Conservation (phyloP, 768 basidiomycete species). For the Tephrocybe sp. region DNA sequence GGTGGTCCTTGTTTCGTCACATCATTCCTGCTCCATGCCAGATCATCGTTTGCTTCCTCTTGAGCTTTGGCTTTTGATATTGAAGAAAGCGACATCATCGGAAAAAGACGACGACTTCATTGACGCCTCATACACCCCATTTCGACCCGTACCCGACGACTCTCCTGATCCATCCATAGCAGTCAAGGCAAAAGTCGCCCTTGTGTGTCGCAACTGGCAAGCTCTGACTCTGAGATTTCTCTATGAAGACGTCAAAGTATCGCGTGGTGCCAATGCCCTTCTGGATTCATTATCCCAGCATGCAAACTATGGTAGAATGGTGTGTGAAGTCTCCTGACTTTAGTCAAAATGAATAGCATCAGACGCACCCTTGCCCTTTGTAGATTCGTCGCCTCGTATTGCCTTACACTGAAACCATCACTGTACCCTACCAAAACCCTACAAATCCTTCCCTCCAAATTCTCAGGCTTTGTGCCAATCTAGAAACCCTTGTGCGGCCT, state of each 20-base stretch:
- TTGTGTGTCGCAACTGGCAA: constrained; percentile 63
- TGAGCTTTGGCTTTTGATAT: constrained; percentile 56
- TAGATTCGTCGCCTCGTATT: constrained; percentile 59
- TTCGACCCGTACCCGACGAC: constrained; percentile 37
- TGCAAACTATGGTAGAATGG: constrained; percentile 26
- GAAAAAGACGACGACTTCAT: constrained; percentile 25
- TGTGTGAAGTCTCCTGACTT: constrained; percentile 14
- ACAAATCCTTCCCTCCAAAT: constrained; percentile 43
- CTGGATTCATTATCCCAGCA: constrained; percentile 28
- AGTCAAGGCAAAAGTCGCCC: constrained; percentile 42
- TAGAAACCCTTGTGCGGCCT: constrained; percentile 59
- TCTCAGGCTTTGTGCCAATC: constrained; percentile 44
- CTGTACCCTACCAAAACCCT: constrained; percentile 23
- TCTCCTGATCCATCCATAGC: constrained; percentile 26
- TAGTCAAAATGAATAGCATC: constrained; percentile 2
- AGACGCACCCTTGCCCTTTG: constrained; percentile 4
- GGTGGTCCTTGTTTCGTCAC: neutral
- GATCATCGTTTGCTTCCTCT: constrained; percentile 38
- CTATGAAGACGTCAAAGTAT: constrained; percentile 54
- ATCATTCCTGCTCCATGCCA: constrained; percentile 2
- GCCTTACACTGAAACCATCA: constrained; percentile 55
- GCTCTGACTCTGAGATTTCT: constrained; percentile 43
- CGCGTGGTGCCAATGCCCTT: constrained; percentile 28
- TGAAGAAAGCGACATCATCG: constrained; percentile 41
- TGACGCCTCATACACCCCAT: constrained; percentile 42